Percentiles rank a stretch among this genome's conserved stretches.
These are phyloP conservation scores for Phialemonium atrogriseum DNA, from an alignment of 2,329 filamentous ascomycete genomes.

Conservation along the genomic window DNA sequence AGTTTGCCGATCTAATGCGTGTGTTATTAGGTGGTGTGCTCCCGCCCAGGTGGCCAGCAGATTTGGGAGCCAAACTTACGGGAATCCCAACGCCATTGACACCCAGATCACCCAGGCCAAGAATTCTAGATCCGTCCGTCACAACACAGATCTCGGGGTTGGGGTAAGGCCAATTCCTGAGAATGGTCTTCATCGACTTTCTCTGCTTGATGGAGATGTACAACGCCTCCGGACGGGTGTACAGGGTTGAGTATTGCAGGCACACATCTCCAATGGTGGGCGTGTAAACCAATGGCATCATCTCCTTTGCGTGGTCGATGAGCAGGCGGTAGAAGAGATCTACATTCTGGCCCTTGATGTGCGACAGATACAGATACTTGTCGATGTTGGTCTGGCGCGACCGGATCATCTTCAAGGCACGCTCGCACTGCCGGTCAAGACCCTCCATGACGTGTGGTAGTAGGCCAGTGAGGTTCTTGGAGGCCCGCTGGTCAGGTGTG, in stretches of 20 bases:
- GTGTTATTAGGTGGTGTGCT: slow-evolving; percentile 17
- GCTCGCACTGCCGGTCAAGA: slow-evolving; percentile 50
- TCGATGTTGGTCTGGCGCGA: slow-evolving; percentile 63
- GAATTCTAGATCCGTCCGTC: slow-evolving; percentile 88
- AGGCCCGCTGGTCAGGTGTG: slow-evolving; percentile 53
- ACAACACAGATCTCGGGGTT: slow-evolving; percentile 94
- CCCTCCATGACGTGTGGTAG: slow-evolving; percentile 56
- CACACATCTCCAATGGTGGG: slow-evolving; percentile 94
- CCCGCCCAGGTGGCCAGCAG: slow-evolving; percentile 2
- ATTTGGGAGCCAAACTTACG: slow-evolving; percentile 38
- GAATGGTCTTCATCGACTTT: slow-evolving; percentile 79
- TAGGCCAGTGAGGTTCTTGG: slow-evolving; percentile 58
- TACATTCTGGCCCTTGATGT: slow-evolving; percentile 65
- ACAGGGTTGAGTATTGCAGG: slow-evolving; percentile 90
- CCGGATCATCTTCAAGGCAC: slow-evolving; percentile 68
- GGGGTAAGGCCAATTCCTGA: slow-evolving; percentile 85
- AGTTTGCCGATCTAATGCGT: slow-evolving; percentile 71
- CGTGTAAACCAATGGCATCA: slow-evolving; percentile 81
- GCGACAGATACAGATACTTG: slow-evolving; percentile 76
- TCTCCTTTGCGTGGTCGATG: slow-evolving; percentile 66
- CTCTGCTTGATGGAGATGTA: slow-evolving; percentile 95
- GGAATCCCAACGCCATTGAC: slow-evolving; percentile 98
- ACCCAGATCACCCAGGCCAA: slow-evolving; percentile 88
- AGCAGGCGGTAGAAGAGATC: slow-evolving; percentile 79
- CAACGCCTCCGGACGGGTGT: slow-evolving; percentile 88